Base-by-base conservation (phyloP, 2,329 filamentous ascomycete species). In the Aureobasidium sp. region DNA sequence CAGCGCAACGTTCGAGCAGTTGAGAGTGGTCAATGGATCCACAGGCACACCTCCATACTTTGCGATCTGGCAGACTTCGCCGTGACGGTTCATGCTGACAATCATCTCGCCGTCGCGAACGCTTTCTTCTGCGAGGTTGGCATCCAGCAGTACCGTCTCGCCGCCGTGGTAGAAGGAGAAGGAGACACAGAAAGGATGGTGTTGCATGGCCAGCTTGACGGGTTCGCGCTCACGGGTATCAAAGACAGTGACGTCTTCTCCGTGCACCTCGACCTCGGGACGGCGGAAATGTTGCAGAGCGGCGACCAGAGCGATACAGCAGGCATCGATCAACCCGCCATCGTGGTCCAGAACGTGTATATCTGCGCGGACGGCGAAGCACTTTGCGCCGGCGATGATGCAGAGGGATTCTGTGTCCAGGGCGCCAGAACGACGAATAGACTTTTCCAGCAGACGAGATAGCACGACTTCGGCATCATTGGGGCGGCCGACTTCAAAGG, bases 381-480 rank as follows among this genome's bases (percentile, higher is more conserved):
- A 94, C 75, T 95, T 96, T 64, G 89, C 82, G 8, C 90, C 92
- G 12, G 94, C 91, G 31, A 97, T 82, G 25, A 99, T 90, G 75
- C 94, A 99, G 48, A 99, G 83, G 4, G 92, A 96, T 76, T 99
- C 94, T 37, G 92, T 96, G 74, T 97, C 93, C 44, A 99, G 84
- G 7, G 94, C 93, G 68, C 89, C 89, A 1, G 92, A 96, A 64
- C 94, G 87, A 45, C 94, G 91, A 64, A 97, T 86, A 9, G 94
- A 93, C 77, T 96, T 96, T 75, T 99, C 94, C 22, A 99, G 86
- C 45, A 94, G 84, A 37, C 93, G 87, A 11, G 92, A 91, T 31
- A 97, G 85, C 45, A 96, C 83, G 2, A 92, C 82, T 77, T 97
- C 94, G 62, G 88, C 84, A 69, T 95, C 89, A 65, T 88, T 92